Evolutionary conservation across 2,329 filamentous ascomycete species (phyloP), one percentile per base, ranked within the genome.

Genomic region (Drechslerella stenobrocha): DNA sequence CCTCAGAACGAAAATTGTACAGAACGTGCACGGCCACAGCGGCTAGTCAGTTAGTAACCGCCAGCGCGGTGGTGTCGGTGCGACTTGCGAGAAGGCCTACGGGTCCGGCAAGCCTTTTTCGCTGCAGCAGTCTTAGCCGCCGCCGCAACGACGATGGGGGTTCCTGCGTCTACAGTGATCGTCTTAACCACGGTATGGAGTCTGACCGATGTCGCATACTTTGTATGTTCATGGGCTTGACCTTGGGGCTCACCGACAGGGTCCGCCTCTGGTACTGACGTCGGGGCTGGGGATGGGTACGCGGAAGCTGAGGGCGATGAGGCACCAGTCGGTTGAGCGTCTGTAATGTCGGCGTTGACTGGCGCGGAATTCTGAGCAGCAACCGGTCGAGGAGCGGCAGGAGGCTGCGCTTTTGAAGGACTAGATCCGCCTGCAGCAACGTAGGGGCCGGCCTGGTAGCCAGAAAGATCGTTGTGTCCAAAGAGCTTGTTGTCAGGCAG

Each of bases 401-500:
- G 52, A 35, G 48, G 32, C 9, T 48, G 34, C 9, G 37, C 28
- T 23, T 30, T 58, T 28, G 24, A 13, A 13, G 34, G 18, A 18
- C 3, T 9, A 23, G 44, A 32, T 15, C 61, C 61, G 24, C 56
- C 56, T 20, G 63, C 40, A 24, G 44, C 50, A 6, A 40, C 63
- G 32, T 67, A 67, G 11, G 55, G 23, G 5, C 32, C 22, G 7
- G 50, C 50, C 24, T 59, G 55, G n/a, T 67, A 67, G 6, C 35
- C 20, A 4, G 63, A 67, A 22, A 67, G 42, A 26, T 55, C 55
- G 42, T 67, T 67, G 55, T 67, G 56, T 18, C 63, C 63, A 20
- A 67, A 34, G 28, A 67, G 63, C 50, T 67, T 59, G 55, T 67
- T 67, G 42, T 35, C 13, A 15, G 63, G 55, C 63, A 67, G 44